These are phyloP conservation scores for Ephemerocybe angulata DNA, from an alignment of 768 basidiomycete genomes.

Conservation along the genomic window DNA sequence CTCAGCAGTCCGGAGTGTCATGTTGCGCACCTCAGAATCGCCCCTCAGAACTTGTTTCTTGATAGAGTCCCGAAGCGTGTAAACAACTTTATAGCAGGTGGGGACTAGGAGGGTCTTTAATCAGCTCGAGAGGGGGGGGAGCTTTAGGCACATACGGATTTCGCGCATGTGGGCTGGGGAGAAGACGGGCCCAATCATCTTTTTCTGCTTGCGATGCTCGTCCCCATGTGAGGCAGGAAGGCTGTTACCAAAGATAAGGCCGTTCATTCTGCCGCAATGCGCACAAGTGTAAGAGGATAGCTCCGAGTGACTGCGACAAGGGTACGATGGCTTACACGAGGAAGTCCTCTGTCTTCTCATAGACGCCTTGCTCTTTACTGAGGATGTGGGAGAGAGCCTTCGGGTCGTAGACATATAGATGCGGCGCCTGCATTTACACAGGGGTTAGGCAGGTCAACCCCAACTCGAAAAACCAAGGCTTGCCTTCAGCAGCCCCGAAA, in stretches of 20 bases:
- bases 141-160: slow-evolving; percentile 23
- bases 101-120: slow-evolving; percentile 22
- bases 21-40: slow-evolving; percentile 16
- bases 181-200: slow-evolving; percentile 35
- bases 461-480: slow-evolving; percentile 23
- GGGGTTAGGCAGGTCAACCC: slow-evolving; percentile 16
- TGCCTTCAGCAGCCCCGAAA: slow-evolving; percentile 28
- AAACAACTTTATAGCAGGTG: slow-evolving; percentile 27
- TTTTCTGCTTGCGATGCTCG: slow-evolving; percentile 36
- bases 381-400: slow-evolving; percentile 39
- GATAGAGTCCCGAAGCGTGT: slow-evolving; percentile 25
- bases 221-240: slow-evolving; percentile 28
- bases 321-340: neutral
- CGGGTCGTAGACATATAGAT: slow-evolving; percentile 32
- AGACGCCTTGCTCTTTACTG: slow-evolving; percentile 32
- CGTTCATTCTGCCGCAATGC: neutral
- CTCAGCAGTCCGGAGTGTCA: neutral
- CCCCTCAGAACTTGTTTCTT: slow-evolving; percentile 22
- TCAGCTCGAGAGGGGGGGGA: neutral
- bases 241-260: neutral
- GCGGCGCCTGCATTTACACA: too few relatives aligned
- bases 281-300: neutral
- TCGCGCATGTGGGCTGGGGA: slow-evolving; percentile 32
- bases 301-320: too few relatives aligned
- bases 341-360: slow-evolving; percentile 11